A percentile compares a stretch with the other conserved stretches of the same genome.
These are phyloP conservation scores for Ecytonucleospora hepatopenaei DNA, from an alignment of 371 early-diverging fungal species.

Conservation along the genomic window DNA sequence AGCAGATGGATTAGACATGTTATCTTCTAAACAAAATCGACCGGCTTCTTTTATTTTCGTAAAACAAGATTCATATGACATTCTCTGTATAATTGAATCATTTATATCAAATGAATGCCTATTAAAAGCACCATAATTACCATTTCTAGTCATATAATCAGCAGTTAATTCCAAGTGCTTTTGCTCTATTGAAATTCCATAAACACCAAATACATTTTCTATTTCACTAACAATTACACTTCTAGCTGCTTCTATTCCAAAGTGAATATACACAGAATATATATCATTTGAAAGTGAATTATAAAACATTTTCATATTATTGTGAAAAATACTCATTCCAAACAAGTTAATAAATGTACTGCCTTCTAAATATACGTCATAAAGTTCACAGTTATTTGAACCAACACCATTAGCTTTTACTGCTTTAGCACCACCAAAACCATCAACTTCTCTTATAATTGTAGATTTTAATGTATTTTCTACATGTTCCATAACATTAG, in stretches of 20 bases:
- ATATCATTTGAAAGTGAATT: conserved; percentile 75
- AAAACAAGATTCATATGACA: conserved; percentile 51
- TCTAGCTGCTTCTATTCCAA: conserved; percentile 97
- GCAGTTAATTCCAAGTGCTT: conserved; percentile 89
- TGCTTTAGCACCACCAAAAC: conserved; percentile 13
- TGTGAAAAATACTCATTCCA: conserved; percentile 66
- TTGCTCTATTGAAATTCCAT: conserved; percentile 82
- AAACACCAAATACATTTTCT: conserved; percentile 80
- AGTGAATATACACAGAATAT: conserved; percentile 71
- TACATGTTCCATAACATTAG: conserved; percentile 23
- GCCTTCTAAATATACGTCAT: conserved; percentile 30
- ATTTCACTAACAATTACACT: conserved; percentile 84
- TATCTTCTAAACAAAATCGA: conserved; percentile 59
- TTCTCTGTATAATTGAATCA: conserved; percentile 43
- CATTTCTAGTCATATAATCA: conserved; percentile 74
- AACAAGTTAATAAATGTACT: conserved; percentile 11
- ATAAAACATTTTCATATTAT: conserved; percentile 69
- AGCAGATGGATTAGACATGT: conserved; percentile 71
- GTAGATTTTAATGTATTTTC: conserved; percentile 28
- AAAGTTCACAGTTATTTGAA: not conserved
- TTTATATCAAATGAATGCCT: conserved; percentile 20
- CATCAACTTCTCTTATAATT: conserved; percentile 25
- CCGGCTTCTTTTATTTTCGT: conserved; percentile 26
- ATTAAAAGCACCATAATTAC: conserved; percentile 30
- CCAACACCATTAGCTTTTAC: no score